phyloP scores from a whole-genome alignment of 202 grass and related monocot genomes.

The Carex sylvatica region DNA sequence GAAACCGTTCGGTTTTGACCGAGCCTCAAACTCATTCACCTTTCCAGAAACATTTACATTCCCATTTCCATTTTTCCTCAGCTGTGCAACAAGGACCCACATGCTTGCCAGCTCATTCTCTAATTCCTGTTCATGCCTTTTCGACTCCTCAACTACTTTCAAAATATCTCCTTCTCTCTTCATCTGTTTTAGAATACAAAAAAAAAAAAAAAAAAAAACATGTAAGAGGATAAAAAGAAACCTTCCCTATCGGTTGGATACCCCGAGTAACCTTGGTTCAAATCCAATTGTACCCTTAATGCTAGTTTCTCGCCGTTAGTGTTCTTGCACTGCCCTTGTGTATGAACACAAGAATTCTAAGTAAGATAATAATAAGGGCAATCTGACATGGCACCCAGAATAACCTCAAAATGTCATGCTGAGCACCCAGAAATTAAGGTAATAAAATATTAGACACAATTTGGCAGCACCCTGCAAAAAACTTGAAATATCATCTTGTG shows the following conservation, averaged over 20 bases:
- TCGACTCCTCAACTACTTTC: slow-evolving; percentile 67
- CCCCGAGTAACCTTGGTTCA: neutral
- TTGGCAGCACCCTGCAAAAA: neutral
- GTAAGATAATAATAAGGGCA: neutral
- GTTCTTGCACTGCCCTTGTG: neutral
- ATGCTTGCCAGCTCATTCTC: slow-evolving; percentile 88
- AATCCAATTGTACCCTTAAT: neutral
- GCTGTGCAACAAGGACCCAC: slow-evolving; percentile 79
- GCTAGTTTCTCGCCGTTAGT: neutral
- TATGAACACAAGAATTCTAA: neutral
- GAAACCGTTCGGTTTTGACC: slow-evolving; percentile 55
- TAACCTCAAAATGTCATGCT: neutral
- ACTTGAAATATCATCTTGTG: neutral
- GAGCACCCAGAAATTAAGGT: neutral
- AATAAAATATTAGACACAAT: neutral
- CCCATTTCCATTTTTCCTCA: slow-evolving; percentile 67
- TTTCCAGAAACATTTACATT: slow-evolving; percentile 31
- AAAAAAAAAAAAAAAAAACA: neutral
- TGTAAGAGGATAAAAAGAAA: slow-evolving; percentile 2
- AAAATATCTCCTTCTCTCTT: slow-evolving; percentile 74
- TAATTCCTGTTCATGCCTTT: slow-evolving; percentile 65
- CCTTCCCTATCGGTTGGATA: neutral
- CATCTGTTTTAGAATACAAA: slow-evolving; percentile 15
- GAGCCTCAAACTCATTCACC: slow-evolving; percentile 49
- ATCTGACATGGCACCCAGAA: neutral